Conservation (phyloP, 2,329 filamentous ascomycete genomes). For the Fusarium lyarnte region DNA sequence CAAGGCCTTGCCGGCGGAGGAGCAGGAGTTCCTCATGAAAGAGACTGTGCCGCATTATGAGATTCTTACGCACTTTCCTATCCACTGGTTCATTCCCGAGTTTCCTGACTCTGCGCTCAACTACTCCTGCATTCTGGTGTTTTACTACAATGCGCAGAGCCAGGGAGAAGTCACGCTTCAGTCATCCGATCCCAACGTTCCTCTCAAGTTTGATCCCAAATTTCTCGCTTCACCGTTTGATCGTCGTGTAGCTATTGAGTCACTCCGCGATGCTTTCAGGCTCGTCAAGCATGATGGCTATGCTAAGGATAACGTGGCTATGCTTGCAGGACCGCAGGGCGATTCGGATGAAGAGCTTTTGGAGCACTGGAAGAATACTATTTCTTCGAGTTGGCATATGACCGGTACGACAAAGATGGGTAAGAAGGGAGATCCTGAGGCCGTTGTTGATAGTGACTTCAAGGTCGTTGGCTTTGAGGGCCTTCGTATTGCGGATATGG, state of each 20-base stretch:
- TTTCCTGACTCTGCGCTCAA: conserved; percentile 49
- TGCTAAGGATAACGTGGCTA: conserved; percentile 54
- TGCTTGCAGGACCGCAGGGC: conserved; percentile 55
- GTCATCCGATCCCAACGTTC: conserved; percentile 60
- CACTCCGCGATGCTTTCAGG: conserved; percentile 54
- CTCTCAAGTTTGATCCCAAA: conserved; percentile 63
- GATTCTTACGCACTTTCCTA: conserved; percentile 57
- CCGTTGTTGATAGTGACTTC: conserved; percentile 56
- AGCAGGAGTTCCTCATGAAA: conserved; percentile 56
- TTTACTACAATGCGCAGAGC: conserved; percentile 64
- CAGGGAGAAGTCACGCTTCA: conserved; percentile 62
- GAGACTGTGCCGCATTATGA: conserved; percentile 68
- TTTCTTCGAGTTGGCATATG: conserved; percentile 63
- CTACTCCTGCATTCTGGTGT: conserved; percentile 56
- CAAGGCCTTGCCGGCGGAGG: conserved; percentile 54
- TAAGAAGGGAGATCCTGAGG: conserved; percentile 50
- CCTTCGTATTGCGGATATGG: conserved; percentile 36
- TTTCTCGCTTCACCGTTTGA: conserved; percentile 66
- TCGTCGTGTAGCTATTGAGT: conserved; percentile 58
- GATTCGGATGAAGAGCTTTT: conserved; percentile 64
- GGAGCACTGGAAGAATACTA: conserved; percentile 54
- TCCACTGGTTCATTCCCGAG: conserved; percentile 54
- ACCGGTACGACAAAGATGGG: conserved; percentile 69
- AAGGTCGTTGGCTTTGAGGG: conserved; percentile 31
- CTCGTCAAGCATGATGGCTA: conserved; percentile 55